Conservation (phyloP, 2,329 filamentous ascomycete genomes). For the Lecanicillium sp. region DNA sequence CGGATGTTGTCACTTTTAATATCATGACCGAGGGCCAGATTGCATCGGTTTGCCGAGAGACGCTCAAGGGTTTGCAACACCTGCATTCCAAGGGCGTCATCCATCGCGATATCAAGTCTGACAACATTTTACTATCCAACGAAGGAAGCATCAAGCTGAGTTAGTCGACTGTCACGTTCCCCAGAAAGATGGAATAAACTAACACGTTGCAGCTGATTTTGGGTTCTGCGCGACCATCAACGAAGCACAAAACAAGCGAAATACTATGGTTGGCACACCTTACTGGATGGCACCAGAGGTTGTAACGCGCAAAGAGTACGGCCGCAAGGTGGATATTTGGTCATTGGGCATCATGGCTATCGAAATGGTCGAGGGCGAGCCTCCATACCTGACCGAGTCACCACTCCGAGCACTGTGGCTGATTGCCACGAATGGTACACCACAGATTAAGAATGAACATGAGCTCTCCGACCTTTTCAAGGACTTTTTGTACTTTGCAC, state of each 20-base stretch:
- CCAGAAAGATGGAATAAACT: constrained; percentile 15
- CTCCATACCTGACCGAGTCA: constrained; percentile 91
- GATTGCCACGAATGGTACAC: constrained; percentile 95
- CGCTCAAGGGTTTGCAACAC: constrained; percentile 83
- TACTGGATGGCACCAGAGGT: constrained; percentile 99
- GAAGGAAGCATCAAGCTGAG: constrained; percentile 97
- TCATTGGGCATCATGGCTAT: constrained; percentile 98
- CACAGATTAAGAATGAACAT: constrained; percentile 87
- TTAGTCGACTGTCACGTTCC: constrained; percentile 39
- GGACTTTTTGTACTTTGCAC: constrained; percentile 85
- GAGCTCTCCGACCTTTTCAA: constrained; percentile 73
- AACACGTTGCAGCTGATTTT: constrained; percentile 69
- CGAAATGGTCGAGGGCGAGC: constrained; percentile 99
- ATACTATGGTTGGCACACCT: constrained; percentile 96
- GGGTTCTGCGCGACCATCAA: constrained; percentile 99
- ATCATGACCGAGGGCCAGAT: constrained; percentile 99
- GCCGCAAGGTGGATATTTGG: constrained; percentile 98
- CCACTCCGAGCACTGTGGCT: constrained; percentile 88
- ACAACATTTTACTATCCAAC: constrained; percentile 90
- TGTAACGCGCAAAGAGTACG: constrained; percentile 94
- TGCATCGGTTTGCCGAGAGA: constrained; percentile 90
- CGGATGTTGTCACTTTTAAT: constrained; percentile 97
- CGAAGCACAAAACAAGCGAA: constrained; percentile 92
- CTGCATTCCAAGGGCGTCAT: constrained; percentile 97
- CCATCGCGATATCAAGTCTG: constrained; percentile 97